A percentile compares a stretch with the other conserved stretches of the same genome.
These are phyloP conservation scores for Solanum dulcamara DNA, from an alignment of 257 asterid species.

Conservation along the genomic window DNA sequence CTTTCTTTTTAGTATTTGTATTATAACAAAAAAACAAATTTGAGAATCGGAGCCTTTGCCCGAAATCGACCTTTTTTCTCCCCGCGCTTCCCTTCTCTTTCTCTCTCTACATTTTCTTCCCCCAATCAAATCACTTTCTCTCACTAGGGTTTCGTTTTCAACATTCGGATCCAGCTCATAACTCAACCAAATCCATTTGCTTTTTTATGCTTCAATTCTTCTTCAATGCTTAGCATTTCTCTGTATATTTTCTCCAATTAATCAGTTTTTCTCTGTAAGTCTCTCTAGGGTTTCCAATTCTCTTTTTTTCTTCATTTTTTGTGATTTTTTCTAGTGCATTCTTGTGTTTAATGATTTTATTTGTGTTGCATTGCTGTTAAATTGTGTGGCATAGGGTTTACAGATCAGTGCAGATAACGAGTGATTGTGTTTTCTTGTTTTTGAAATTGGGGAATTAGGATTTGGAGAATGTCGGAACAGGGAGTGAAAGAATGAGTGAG, in stretches of 20 bases:
- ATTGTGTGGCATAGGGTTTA: conserved; percentile 5
- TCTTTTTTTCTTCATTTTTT: not conserved
- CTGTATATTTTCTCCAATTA: not conserved
- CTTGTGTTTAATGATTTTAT: not conserved
- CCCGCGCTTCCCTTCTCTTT: conserved; percentile 1
- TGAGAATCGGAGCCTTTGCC: not conserved
- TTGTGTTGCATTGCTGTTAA: conserved; percentile 4
- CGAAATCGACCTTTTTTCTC: not conserved
- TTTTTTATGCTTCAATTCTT: not conserved
- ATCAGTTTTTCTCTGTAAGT: not conserved
- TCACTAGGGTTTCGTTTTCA: conserved; percentile 33
- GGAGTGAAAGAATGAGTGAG: conserved; percentile 36
- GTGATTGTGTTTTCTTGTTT: not conserved
- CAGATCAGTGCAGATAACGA: not conserved
- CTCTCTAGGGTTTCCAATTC: not conserved
- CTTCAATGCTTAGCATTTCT: not conserved
- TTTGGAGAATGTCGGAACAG: conserved; percentile 30
- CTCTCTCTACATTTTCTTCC: conserved; percentile 10
- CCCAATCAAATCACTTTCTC: conserved; percentile 30
- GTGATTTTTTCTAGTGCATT: not conserved
- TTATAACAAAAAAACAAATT: not conserved
- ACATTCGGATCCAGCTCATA: conserved; percentile 10
- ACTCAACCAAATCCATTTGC: not conserved
- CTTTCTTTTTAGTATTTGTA: not conserved
- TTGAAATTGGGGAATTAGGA: conserved; percentile 14